phyloP scores from a whole-genome alignment of 176 grass and related monocot species.

The Cocos nucifera region DNA sequence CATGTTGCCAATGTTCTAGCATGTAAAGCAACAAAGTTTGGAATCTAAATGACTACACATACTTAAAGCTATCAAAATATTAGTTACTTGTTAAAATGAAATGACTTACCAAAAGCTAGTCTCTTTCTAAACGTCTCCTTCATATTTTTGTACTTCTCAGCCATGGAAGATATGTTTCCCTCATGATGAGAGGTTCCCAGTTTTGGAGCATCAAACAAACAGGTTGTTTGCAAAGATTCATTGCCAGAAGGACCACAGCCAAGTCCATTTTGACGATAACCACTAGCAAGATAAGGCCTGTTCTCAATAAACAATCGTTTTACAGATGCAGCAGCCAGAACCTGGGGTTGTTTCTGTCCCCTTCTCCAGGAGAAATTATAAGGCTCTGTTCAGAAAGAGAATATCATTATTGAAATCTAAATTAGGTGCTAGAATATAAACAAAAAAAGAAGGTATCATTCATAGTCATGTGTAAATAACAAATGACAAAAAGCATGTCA shows the following conservation, averaged over 20 bases:
- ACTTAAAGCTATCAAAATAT: too few relatives aligned
- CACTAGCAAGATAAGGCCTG: slow-evolving; percentile 75
- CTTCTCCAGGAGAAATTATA: slow-evolving; percentile 72
- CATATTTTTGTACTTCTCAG: slow-evolving; percentile 85
- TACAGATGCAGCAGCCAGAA: slow-evolving; percentile 72
- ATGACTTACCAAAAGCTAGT: slow-evolving; percentile 79
- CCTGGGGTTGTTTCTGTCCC: slow-evolving; percentile 93
- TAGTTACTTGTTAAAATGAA: too few relatives aligned
- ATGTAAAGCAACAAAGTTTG: too few relatives aligned
- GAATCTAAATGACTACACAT: too few relatives aligned
- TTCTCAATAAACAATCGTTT: slow-evolving; percentile 94
- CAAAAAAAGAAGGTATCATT: too few relatives aligned
- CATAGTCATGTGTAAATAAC: too few relatives aligned
- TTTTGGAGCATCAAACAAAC: slow-evolving; percentile 29
- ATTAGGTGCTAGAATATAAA: too few relatives aligned
- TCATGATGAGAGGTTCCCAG: slow-evolving; percentile 35
- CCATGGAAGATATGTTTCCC: slow-evolving; percentile 71
- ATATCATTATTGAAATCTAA: slow-evolving; percentile 4
- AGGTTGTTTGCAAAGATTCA: slow-evolving; percentile 44
- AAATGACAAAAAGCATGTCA: too few relatives aligned
- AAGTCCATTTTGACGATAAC: slow-evolving; percentile 60
- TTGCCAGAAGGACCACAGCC: slow-evolving; percentile 28
- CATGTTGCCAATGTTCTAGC: too few relatives aligned
- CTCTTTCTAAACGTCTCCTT: slow-evolving; percentile 77
- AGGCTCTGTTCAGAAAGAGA: slow-evolving; percentile 55